Base-by-base conservation (phyloP, 208 protist genomes). In the Novymonas esmeraldas region DNA sequence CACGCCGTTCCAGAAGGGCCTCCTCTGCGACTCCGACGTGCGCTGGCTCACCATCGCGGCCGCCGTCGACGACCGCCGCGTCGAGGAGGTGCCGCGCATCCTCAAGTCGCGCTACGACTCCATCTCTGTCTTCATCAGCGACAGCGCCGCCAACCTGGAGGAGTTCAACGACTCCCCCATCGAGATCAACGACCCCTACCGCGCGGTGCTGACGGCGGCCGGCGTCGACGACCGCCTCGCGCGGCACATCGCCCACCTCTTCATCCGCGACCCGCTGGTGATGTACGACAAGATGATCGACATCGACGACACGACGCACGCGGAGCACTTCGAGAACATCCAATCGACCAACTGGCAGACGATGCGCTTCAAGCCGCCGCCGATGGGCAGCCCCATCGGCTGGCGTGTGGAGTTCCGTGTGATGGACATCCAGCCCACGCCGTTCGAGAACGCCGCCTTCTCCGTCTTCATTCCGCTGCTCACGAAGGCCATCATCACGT, bases 401-500 rank as follows among this genome's bases (percentile, higher is more conserved):
- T 99, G 98, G 98, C 89, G 98, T 51, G 97, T 99, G 3, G 98
- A 99, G 81, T 99, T 99, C 85, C 89, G 95, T 48, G 86, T 95
- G 36, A 98, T 98, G 93, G 94, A 98, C 61, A 84, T 98, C 16
- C 88, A 96, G 79, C 82, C 99, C 2, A 99, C 98, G 0, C 98
- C 99, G 52, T 99, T 99, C 78, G 98, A 99, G 84, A 99, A 99
- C 76, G 95, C 99, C 6, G 99, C 99, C 18, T 99, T 98, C 55
- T 89, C 92, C 18, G 89, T 98, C 38, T 99, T 99, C 62, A 93
- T 98, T 18, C 73, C 95, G 11, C 85, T 99, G 9, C 69, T 99
- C 7, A 97, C 97, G 0, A 87, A 93, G 29, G 92, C 91, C 16
- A 99, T 99, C 65, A 81, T 98, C 50, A 92, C 85, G 50, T 98